Conservation (phyloP, 1,139 yeast species). For the Magnusiomyces sp. region DNA sequence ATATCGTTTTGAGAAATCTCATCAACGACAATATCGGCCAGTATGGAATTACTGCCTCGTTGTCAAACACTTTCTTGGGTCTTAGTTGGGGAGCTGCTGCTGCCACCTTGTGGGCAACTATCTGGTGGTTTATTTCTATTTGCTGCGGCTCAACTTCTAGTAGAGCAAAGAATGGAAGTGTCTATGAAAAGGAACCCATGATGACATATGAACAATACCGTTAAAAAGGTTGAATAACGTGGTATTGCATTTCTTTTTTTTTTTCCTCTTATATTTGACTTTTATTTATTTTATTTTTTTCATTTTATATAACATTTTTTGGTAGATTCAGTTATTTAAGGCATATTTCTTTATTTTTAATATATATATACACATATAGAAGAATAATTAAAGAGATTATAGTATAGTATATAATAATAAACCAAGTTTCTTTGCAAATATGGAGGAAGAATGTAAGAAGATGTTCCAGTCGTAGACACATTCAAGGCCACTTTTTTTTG, state of each 20-base stretch:
- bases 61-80: slow-evolving; percentile 34
- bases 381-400: too few species aligned
- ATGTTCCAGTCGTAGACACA: too few species aligned
- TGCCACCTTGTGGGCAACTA: slow-evolving; percentile 31
- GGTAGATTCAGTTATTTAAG: neutral
- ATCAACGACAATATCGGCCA: slow-evolving; percentile 32
- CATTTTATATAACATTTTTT: neutral
- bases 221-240: neutral
- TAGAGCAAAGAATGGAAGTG: too few species aligned
- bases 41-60: slow-evolving; percentile 36
- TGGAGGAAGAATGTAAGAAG: too few species aligned
- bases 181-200: too few species aligned
- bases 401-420: too few species aligned
- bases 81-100: slow-evolving; percentile 42
- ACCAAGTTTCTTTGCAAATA: too few species aligned
- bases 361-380: too few species aligned
- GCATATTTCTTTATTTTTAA: neutral
- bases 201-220: too few species aligned
- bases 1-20: slow-evolving; percentile 29
- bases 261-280: too few species aligned
- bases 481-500: too few species aligned
- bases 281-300: too few species aligned
- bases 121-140: slow-evolving; percentile 36
- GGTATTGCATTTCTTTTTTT: neutral
- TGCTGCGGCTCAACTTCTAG: slow-evolving; percentile 40